Evolutionary conservation across 345 rosid species (phyloP), one percentile per base, ranked within the genome.

Genomic region (Lepidium africanum): DNA sequence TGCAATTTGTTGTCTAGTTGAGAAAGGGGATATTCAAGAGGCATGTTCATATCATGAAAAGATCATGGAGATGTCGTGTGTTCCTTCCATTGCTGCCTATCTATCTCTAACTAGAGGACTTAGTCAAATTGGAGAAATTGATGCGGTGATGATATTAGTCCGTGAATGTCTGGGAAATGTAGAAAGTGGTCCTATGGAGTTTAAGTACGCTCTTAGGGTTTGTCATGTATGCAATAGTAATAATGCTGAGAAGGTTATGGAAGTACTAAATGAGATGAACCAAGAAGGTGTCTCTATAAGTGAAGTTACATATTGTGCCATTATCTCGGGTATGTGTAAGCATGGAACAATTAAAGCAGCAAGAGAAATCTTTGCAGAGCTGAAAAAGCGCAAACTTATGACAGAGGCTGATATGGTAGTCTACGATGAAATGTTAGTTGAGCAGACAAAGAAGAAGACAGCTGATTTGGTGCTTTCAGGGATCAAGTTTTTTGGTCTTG

Each of bases 401-500:
- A 71, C 82, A 1, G 99, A 93, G 72, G 87, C 88, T 40, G 83
- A 77, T 49, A 73, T 80, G 66, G 82, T 91, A n/a, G 78, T 88
- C 39, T 88, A 87, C 53, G 97, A 88, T 42, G 95, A 93, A 62
- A 79, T 88, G 64, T 78, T 91, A 58, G 67, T 88, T 51, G 96
- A 90, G 74, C 83, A 88, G 64, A 85, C 83, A 82, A 81, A 86
- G 84, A 86, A 83, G 87, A 87, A 85, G 77, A 85, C 97, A 25
- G 97, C 97, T 27, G 92, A 86, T 73, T 77, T 90, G 67, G 84
- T 88, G 59, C 64, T 84, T 59, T 79, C 86, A 3, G 96, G 97
- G 70, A 41, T 86, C 65, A 87, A 82, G 73, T 90, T 94, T 76
- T 91, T 94, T 46, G 92, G 95, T 68, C 82, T 93, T n/a, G 97